These are phyloP conservation scores for Cladorrhinum samala DNA, from an alignment of 495 filamentous ascomycete genomes.

Conservation along the genomic window DNA sequence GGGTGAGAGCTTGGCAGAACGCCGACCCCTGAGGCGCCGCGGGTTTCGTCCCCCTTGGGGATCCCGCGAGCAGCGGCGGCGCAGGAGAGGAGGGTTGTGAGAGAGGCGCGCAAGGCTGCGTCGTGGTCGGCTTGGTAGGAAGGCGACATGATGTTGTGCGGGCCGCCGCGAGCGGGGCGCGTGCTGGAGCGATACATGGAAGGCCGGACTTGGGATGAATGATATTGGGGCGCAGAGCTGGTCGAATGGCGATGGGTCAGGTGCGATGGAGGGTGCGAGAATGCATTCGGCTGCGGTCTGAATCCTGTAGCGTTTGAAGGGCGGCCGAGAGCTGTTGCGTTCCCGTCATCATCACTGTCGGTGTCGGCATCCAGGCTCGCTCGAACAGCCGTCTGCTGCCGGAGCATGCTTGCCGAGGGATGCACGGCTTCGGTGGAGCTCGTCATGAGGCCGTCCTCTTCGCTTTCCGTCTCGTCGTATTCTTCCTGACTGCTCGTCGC, in stretches of 20 bases:
- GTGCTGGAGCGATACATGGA: conserved; percentile 36
- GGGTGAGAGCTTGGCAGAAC: conserved; percentile 44
- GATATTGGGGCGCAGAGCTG: conserved; percentile 38
- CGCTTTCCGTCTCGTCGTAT: conserved; percentile 54
- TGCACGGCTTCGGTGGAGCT: conserved; percentile 76
- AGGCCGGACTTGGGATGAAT: conserved; percentile 32
- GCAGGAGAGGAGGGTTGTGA: conserved; percentile 91
- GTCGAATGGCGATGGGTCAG: conserved; percentile 45
- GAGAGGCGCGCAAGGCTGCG: conserved; percentile 81
- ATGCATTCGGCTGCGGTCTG: conserved; percentile 82
- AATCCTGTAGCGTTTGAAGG: conserved; percentile 53
- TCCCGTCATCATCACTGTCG: conserved; percentile 60
- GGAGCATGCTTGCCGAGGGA: conserved; percentile 19
- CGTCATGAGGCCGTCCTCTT: conserved; percentile 70
- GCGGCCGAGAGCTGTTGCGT: conserved; percentile 68
- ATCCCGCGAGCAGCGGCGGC: conserved; percentile 81
- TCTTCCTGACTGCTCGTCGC: conserved; percentile 77
- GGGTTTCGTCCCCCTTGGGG: conserved; percentile 51
- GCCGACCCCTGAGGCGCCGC: conserved; percentile 20
- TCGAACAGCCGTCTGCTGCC: conserved; percentile 15
- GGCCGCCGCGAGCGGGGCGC: conserved; percentile 42
- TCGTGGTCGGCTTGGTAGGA: conserved; percentile 83
- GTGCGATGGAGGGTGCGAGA: conserved; percentile 72
- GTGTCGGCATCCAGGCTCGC: conserved; percentile 20
- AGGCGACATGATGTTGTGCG: conserved; percentile 59